Percentiles rank a stretch among this genome's conserved stretches.
phyloP scores from a whole-genome alignment of 2,329 filamentous ascomycete genomes.

The Talaromyces sp. region DNA sequence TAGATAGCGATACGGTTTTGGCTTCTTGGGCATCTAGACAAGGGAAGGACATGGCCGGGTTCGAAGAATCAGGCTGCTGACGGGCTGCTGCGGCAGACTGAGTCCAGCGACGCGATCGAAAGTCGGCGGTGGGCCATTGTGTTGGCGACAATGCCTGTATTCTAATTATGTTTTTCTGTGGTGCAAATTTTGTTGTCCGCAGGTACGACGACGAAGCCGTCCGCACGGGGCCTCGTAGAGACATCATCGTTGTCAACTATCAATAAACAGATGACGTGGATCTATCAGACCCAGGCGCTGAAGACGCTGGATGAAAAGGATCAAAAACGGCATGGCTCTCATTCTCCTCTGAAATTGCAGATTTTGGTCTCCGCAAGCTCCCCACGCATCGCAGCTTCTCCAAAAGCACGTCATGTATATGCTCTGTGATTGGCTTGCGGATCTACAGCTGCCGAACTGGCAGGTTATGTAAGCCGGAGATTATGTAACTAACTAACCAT shows the following conservation, averaged over 20 bases:
- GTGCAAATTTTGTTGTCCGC: constrained; percentile 16
- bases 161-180: constrained; percentile 10
- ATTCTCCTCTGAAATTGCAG: not conserved
- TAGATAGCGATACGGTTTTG: constrained; percentile 69
- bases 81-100: constrained; percentile 22
- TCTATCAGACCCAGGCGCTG: not conserved
- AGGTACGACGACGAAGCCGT: constrained; percentile 17
- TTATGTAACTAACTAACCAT: not conserved
- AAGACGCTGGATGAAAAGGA: not conserved
- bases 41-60: constrained; percentile 83
- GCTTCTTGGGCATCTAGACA: constrained; percentile 82
- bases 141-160: not conserved
- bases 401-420: constrained; percentile 16
- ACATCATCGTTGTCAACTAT: constrained; percentile 19
- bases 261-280: not conserved
- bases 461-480: not conserved
- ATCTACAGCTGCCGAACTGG: not conserved
- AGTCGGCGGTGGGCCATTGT: constrained; percentile 19
- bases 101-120: constrained; percentile 18
- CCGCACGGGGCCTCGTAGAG: constrained; percentile 20
- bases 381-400: constrained; percentile 37
- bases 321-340: not conserved
- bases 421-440: constrained; percentile 9
- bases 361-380: constrained; percentile 15
- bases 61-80: constrained; percentile 42